A percentile compares a stretch with the other conserved stretches of the same genome.
phyloP scores from a whole-genome alignment of 352 stramenopile genomes.

The Phytophthora pini region DNA sequence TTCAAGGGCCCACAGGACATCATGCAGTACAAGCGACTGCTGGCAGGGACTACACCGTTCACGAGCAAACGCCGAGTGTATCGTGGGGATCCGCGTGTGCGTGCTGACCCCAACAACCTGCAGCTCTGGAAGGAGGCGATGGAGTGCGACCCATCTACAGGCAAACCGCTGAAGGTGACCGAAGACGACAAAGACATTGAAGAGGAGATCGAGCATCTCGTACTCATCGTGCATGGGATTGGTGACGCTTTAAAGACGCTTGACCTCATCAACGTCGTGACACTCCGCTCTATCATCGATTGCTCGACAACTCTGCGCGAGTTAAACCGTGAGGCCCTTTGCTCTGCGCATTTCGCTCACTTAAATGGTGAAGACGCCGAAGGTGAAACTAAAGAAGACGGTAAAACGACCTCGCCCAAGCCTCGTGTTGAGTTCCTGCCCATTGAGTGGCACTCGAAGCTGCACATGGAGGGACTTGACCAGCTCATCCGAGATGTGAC shows the following conservation, averaged over 20 bases:
- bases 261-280: slow-evolving; percentile 87
- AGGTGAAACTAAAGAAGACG: slow-evolving; percentile 13
- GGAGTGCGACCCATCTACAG: slow-evolving; percentile 35
- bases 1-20: slow-evolving; percentile 82
- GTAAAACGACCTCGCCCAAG: slow-evolving; percentile 12
- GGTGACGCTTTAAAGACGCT: slow-evolving; percentile 90
- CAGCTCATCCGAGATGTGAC: slow-evolving; percentile 78
- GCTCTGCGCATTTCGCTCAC: slow-evolving; percentile 73
- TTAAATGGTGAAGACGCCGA: slow-evolving; percentile 34
- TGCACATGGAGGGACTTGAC: slow-evolving; percentile 80
- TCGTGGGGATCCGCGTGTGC: slow-evolving; percentile 76
- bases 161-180: slow-evolving; percentile 32
- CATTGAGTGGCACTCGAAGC: slow-evolving; percentile 90
- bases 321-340: slow-evolving; percentile 70
- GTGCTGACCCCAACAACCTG: slow-evolving; percentile 56
- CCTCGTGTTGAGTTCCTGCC: slow-evolving; percentile 79
- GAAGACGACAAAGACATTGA: slow-evolving; percentile 81
- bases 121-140: slow-evolving; percentile 71
- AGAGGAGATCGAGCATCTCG: slow-evolving; percentile 82
- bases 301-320: slow-evolving; percentile 71
- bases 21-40: slow-evolving; percentile 82
- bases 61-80: slow-evolving; percentile 84
- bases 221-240: slow-evolving; percentile 91
- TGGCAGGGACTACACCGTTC: slow-evolving; percentile 81
- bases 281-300: slow-evolving; percentile 84